phyloP scores from a whole-genome alignment of 352 stramenopile genomes.

The Saprolegnia parasitica region DNA sequence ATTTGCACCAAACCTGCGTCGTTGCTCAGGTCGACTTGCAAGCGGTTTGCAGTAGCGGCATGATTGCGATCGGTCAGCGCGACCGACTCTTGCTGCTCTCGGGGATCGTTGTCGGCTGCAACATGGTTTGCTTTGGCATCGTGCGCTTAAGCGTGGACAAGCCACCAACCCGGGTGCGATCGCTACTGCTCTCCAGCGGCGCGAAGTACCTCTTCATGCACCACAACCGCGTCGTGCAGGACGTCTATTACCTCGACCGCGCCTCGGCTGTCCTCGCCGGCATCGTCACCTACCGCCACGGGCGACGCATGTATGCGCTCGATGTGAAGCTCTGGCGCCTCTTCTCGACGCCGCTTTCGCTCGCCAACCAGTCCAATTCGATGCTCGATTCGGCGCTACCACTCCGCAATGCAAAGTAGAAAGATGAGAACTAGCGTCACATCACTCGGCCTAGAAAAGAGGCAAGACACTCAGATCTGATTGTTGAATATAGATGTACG shows the following conservation, averaged over 20 bases:
- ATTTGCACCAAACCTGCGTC: neutral
- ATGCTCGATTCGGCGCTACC: too few species aligned
- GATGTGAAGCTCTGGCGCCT: conserved; percentile 15
- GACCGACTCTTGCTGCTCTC: neutral
- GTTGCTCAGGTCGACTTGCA: conserved; percentile 1
- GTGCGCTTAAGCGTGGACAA: neutral
- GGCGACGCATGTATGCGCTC: neutral
- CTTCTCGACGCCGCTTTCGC: neutral
- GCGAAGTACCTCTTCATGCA: conserved; percentile 7
- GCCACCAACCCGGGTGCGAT: neutral
- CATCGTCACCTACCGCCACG: neutral
- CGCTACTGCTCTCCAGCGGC: conserved; percentile 2
- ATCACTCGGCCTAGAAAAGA: too few species aligned
- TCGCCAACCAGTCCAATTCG: too few species aligned
- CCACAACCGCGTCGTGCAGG: neutral
- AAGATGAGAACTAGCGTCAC: too few species aligned
- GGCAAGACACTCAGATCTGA: too few species aligned
- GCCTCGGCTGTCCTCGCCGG: conserved; percentile 9
- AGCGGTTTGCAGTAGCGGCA: conserved; percentile 15
- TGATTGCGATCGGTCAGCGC: neutral
- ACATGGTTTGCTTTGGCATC: neutral
- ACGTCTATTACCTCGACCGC: conserved; percentile 1
- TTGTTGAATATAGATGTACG: too few species aligned
- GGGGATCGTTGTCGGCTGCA: neutral
- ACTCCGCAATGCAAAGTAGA: too few species aligned